Evolutionary conservation across 805 yeast genomes (phyloP).

Genomic region (Ogataea parapolymorpha): DNA sequence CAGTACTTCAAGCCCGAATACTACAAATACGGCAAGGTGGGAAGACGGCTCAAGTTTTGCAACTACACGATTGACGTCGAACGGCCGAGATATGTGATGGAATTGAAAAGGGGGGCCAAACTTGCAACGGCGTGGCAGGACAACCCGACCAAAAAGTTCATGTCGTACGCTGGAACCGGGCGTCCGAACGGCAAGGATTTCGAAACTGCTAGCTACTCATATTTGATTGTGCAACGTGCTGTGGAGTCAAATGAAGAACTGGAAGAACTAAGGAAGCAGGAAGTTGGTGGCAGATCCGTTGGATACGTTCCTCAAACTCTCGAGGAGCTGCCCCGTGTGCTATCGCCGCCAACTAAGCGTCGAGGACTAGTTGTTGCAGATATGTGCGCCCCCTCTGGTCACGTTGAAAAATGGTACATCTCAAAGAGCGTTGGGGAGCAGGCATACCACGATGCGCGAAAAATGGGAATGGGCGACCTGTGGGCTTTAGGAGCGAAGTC

Average conservation of each 20-base stretch:
- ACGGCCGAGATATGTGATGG: slow-evolving; percentile 78
- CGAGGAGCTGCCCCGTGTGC: slow-evolving; percentile 67
- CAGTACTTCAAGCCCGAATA: slow-evolving; percentile 73
- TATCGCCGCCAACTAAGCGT: slow-evolving; percentile 68
- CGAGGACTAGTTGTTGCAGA: slow-evolving; percentile 80
- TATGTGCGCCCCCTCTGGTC: slow-evolving; percentile 76
- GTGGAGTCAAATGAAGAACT: slow-evolving; percentile 33
- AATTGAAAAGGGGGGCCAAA: slow-evolving; percentile 76
- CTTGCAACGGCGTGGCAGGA: slow-evolving; percentile 71
- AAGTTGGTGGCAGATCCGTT: slow-evolving; percentile 16
- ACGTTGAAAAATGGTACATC: slow-evolving; percentile 81
- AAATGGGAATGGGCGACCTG: slow-evolving; percentile 76
- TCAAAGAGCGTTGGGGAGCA: slow-evolving; percentile 74
- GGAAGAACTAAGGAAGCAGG: slow-evolving; percentile 17
- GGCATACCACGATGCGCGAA: slow-evolving; percentile 86
- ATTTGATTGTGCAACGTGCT: slow-evolving; percentile 67
- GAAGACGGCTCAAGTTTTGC: slow-evolving; percentile 69
- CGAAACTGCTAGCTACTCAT: slow-evolving; percentile 72
- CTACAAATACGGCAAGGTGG: slow-evolving; percentile 50
- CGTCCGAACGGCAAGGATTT: slow-evolving; percentile 66
- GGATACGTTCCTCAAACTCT: slow-evolving; percentile 28
- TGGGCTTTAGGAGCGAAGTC: slow-evolving; percentile 77
- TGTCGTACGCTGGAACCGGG: slow-evolving; percentile 66
- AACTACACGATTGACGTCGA: slow-evolving; percentile 65
- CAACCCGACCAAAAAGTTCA: slow-evolving; percentile 46